Evolutionary conservation across 2,329 filamentous ascomycete species (phyloP), one percentile per base, ranked within the genome.

Genomic region (Trematosphaeria pertusa): DNA sequence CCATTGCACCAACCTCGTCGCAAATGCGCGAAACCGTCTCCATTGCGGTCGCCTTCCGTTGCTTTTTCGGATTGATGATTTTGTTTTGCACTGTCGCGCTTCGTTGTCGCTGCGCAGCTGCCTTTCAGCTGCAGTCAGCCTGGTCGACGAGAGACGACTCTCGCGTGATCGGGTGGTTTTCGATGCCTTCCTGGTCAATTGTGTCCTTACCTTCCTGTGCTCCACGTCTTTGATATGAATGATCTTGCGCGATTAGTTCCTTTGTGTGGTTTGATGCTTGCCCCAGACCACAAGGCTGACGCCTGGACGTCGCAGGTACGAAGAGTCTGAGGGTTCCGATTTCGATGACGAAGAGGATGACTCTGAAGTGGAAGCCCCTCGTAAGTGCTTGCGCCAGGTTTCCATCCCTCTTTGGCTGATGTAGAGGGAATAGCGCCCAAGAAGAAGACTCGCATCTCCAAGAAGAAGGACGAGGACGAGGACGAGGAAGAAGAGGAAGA

Each of bases 301-400:
- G 28, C 14, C 14, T 38, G 38, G 41, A 15, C 36, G 45, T 14
- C 18, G 14, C 50, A 72, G 70, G 59, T 72, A 71, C 46, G 64
- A 65, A 32, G 69, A 71, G 35, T 70, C 67, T 15, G 69, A 71
- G 8, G 67, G 62, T 39, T 71, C 67, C 31, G 62, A 67, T 45
- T 71, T 69, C 46, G 69, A 66, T 46, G 69, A 66, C 40, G 59
- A 63, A 11, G 68, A 67, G 37, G 69, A 67, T 15, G 69, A 66
- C n/a, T 66, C 64, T 4, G 65, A 68, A 20, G 68, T 61, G 7
- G 65, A 65, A 43, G 70, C 62, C 42, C 68, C 65, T 50, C 67
- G 65, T 71, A 61, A 67, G 66, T 59, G 22, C 26, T 20, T 15
- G 22, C 21, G 10, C 21, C 11, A 5, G 28, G 19, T 14, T n/a